Percentiles rank a stretch among this genome's conserved stretches.
Conservation (phyloP, 805 yeast species). For the Wickerhamomyces pijperi region DNA sequence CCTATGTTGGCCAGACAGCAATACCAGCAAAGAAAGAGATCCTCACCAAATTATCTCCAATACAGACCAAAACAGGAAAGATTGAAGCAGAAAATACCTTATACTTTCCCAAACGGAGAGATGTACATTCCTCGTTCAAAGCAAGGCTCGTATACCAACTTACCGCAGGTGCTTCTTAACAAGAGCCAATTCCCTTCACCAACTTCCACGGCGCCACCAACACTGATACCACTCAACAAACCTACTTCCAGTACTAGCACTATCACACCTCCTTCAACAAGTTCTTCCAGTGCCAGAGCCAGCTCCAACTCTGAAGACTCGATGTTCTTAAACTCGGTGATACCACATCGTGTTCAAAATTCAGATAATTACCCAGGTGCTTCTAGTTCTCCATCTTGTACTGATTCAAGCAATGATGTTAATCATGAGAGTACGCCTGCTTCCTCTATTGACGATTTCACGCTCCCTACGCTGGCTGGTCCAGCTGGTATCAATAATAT, state of each 20-base stretch:
- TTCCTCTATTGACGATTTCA: constrained; percentile 19
- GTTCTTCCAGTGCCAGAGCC: neutral
- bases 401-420: constrained; percentile 13
- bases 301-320: neutral
- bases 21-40: neutral
- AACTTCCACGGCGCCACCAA: neutral
- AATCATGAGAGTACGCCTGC: constrained; percentile 18
- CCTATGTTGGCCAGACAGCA: neutral
- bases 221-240: too few species aligned
- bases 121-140: constrained; percentile 19
- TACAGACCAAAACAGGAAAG: constrained; percentile 4
- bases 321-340: neutral
- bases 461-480: constrained; percentile 2
- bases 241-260: too few species aligned
- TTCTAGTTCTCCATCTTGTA: constrained; percentile 12
- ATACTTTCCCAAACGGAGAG: constrained; percentile 21
- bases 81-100: constrained; percentile 13
- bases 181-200: neutral
- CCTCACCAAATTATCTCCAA: constrained; percentile 3
- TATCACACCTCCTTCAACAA: neutral
- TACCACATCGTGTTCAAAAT: neutral
- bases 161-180: constrained; percentile 3
- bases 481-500: neutral
- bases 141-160: constrained; percentile 12
- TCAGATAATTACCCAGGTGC: constrained; percentile 15